A percentile compares a stretch with the other conserved stretches of the same genome.
Evolutionary conservation across 495 filamentous ascomycete genomes (phyloP).

Genomic region (Tuber aestivum): DNA sequence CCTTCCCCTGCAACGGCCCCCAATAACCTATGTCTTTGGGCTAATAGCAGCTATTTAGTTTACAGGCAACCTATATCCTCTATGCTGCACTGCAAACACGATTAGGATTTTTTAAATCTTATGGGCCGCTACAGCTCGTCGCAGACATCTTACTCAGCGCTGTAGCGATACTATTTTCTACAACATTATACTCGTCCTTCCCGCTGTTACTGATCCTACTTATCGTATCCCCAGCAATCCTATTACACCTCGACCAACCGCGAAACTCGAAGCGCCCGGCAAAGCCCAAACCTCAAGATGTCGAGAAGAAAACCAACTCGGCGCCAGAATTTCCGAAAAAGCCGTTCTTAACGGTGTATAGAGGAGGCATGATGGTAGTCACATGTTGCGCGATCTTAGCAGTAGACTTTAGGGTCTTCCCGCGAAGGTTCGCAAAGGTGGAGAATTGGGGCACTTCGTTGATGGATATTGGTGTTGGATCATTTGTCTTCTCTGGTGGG

Average conservation of each 20-base stretch:
- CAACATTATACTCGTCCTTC: conserved; percentile 73
- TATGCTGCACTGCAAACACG: conserved; percentile 88
- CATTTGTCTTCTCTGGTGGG: conserved; percentile 94
- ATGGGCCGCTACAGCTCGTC: conserved; percentile 59
- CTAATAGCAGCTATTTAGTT: conserved; percentile 14
- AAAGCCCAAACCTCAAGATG: conserved; percentile 28
- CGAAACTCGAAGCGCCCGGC: conserved; percentile 31
- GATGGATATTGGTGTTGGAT: conserved; percentile 97
- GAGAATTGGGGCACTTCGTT: conserved; percentile 97
- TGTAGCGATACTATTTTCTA: conserved; percentile 70
- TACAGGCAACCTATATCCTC: conserved; percentile 69
- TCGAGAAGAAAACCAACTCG: conserved; percentile 5
- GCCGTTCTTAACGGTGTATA: conserved; percentile 85
- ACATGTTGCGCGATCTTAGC: conserved; percentile 94
- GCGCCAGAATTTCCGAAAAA: conserved; percentile 61
- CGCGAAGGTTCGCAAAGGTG: conserved; percentile 90
- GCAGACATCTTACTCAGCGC: conserved; percentile 86
- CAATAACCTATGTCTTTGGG: not conserved
- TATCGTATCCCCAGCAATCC: conserved; percentile 61
- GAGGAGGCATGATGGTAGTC: conserved; percentile 84
- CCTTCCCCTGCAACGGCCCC: conserved; percentile 34
- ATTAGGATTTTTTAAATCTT: conserved; percentile 74
- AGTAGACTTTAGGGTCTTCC: conserved; percentile 90
- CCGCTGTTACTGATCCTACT: conserved; percentile 71
- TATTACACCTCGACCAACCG: conserved; percentile 52